Evolutionary conservation across 805 yeast genomes (phyloP).

Genomic region (Cyberlindnera mrakii): DNA sequence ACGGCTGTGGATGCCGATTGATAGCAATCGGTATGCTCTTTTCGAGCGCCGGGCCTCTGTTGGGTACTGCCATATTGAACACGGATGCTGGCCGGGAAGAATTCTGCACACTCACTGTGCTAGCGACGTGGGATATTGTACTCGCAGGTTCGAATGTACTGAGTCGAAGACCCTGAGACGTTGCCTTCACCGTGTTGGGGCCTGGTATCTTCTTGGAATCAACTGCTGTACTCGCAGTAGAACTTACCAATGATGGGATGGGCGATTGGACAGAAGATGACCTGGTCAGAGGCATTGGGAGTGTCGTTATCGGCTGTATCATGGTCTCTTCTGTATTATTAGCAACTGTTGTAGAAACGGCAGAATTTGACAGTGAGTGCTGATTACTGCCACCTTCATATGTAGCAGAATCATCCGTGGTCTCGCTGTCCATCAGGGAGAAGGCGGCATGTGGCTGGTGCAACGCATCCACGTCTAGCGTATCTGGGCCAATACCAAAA

Average conservation of each 20-base stretch:
- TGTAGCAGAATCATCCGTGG: too few species aligned
- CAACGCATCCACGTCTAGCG: too few species aligned
- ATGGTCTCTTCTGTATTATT: background rate
- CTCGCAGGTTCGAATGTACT: conserved; percentile 18
- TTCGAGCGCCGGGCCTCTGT: conserved; percentile 6
- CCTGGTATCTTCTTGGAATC: background rate
- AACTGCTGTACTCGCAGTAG: conserved; percentile 3
- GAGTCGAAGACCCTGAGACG: conserved; percentile 16
- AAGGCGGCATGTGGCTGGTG: too few species aligned
- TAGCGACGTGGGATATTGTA: conserved; percentile 14
- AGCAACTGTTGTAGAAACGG: too few species aligned
- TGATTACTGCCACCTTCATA: too few species aligned
- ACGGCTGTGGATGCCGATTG: conserved; percentile 9
- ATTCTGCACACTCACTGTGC: conserved; percentile 13
- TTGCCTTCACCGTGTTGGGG: conserved; percentile 14
- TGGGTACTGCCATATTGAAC: conserved; percentile 11
- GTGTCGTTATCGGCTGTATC: background rate
- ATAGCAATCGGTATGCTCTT: conserved; percentile 16
- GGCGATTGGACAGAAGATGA: conserved; percentile 3
- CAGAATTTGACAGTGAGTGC: too few species aligned
- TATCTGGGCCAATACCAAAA: too few species aligned
- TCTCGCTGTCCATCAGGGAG: too few species aligned
- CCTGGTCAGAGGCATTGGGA: background rate
- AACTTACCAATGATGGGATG: conserved; percentile 1
- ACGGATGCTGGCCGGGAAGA: conserved; percentile 19